A percentile compares a stretch with the other conserved stretches of the same genome.
These are phyloP conservation scores for Vicia villosa DNA, from an alignment of 306 rosid species.

Conservation along the genomic window DNA sequence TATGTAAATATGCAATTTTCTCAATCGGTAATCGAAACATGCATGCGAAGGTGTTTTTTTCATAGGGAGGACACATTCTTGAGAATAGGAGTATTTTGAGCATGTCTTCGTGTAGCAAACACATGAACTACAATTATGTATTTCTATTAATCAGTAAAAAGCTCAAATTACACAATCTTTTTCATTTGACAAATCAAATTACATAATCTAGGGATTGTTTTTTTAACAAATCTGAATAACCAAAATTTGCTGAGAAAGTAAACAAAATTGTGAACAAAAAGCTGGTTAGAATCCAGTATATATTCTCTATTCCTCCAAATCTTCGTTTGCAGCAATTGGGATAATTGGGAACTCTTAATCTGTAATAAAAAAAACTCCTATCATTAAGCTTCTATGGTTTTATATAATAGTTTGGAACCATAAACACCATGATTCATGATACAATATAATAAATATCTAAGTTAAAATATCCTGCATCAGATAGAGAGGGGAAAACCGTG, in stretches of 20 bases:
- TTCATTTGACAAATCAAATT: conserved; percentile 26
- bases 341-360: conserved; percentile 23
- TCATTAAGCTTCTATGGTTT: conserved; percentile 1
- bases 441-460: neutral
- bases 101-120: conserved; percentile 18
- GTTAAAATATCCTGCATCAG: neutral
- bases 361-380: conserved; percentile 27
- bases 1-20: neutral
- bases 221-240: conserved; percentile 27
- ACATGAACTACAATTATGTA: conserved; percentile 19
- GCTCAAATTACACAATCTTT: conserved; percentile 29
- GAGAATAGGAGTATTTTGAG: neutral
- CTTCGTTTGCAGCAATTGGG: conserved; percentile 20
- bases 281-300: conserved; percentile 28
- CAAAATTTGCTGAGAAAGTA: conserved; percentile 27
- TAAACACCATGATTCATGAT: neutral
- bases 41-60: too few relatives aligned
- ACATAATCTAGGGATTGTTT: conserved; percentile 19
- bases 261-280: conserved; percentile 33
- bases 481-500: neutral
- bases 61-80: too few relatives aligned
- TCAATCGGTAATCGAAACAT: neutral
- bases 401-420: conserved; percentile 1
- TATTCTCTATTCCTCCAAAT: conserved; percentile 29
- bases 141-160: conserved; percentile 18